Base-by-base conservation (phyloP, 352 stramenopile genomes). In the Saprolegnia diclina region DNA sequence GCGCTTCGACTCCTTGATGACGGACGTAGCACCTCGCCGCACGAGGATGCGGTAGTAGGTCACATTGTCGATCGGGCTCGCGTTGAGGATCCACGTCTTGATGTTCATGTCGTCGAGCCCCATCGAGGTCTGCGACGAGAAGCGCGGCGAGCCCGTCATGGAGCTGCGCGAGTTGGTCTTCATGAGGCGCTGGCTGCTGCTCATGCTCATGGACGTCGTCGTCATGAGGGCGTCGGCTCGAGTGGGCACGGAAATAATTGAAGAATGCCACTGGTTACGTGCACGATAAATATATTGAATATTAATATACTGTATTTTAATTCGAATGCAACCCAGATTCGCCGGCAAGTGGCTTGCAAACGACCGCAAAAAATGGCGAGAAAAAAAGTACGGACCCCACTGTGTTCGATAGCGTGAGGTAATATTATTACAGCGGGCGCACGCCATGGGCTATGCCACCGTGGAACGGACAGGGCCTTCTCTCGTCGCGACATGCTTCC, bases 11-110 rank as follows among this genome's bases (percentile, higher is more conserved):
- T 69, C 63, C 29, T 69, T 52, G 24, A 69, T 63, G 16, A 69
- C 63, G 1, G 9, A 37, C 35, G 63, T 54, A 14, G 50, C 11
- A 32, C 63, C 63, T 19, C 63, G 63, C 21, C 63, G 63, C 5
- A 69, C 63, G 11, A 69, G 35, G 37, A 69, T 69, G 38, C 63
- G 63, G 40, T 69, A 69, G 40, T 69, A 69, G 44, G 63, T 69
- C n/a, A 69, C 46, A 44, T 53, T 53, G n/a, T 69, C 63, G 37
- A 69, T 69, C 45, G 54, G 21, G 18, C 63, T 69, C 21, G 48
- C 24, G 48, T 69, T 69, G 9, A 69, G 38, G 29, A 69, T 69
- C 63, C 63, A 69, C 24, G 63, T 69, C 63, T 69, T 69, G 63
- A 69, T 63, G 48, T 59, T 69, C 10, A 69, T 42, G 14, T 69